A percentile compares a stretch with the other conserved stretches of the same genome.
These are phyloP conservation scores for Pouteria glomerata DNA, from an alignment of 148 eudicot genomes.

Conservation along the genomic window DNA sequence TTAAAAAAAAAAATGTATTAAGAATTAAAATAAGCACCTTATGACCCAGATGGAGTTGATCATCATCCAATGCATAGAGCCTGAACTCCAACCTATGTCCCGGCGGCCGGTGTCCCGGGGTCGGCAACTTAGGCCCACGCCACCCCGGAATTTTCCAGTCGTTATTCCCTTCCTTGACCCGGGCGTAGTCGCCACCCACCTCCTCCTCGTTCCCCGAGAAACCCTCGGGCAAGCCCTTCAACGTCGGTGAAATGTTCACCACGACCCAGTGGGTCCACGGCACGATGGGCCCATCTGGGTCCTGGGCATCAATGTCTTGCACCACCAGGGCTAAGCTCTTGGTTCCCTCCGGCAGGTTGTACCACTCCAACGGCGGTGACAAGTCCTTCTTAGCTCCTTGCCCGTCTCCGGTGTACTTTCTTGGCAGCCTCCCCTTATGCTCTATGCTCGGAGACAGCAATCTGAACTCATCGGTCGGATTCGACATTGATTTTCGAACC, in stretches of 20 bases:
- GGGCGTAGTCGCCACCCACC: conserved; percentile 36
- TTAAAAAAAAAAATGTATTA: not conserved
- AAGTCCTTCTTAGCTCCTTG: conserved; percentile 38
- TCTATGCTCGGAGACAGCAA: conserved; percentile 40
- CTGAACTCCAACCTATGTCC: conserved; percentile 70
- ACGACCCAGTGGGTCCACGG: conserved; percentile 78
- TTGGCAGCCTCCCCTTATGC: conserved; percentile 40
- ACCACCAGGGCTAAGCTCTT: conserved; percentile 62
- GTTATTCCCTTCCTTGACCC: conserved; percentile 55
- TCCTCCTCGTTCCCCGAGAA: conserved; percentile 58
- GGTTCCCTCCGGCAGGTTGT: conserved; percentile 54
- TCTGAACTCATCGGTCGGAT: conserved; percentile 36
- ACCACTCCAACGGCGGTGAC: conserved; percentile 71
- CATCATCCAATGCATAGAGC: conserved; percentile 69
- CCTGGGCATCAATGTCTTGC: conserved; percentile 64
- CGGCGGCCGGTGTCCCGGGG: conserved; percentile 45
- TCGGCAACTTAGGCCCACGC: conserved; percentile 48
- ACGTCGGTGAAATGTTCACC: conserved; percentile 49
- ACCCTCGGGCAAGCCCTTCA: conserved; percentile 71
- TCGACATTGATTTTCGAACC: conserved; percentile 18
- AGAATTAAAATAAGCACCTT: conserved; percentile 34
- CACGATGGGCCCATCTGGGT: conserved; percentile 46
- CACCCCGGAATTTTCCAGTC: conserved; percentile 68
- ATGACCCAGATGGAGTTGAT: conserved; percentile 48
- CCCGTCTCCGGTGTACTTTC: conserved; percentile 62